These are phyloP conservation scores for Bryopsis sp. DNA, from an alignment of 139 green algal species.

Conservation along the genomic window DNA sequence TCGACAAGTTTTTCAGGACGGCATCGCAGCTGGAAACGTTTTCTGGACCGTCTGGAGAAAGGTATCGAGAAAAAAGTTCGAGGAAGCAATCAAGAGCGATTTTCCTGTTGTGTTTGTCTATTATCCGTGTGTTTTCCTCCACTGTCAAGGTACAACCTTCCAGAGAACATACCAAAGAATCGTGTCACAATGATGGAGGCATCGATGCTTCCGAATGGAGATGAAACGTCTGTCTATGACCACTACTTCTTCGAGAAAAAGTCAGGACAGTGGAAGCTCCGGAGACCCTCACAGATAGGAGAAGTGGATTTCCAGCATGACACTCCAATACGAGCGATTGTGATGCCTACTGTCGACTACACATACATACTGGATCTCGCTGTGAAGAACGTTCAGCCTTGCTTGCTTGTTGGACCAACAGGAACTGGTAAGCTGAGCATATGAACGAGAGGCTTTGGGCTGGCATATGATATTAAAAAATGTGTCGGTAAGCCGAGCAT, in stretches of 20 bases:
- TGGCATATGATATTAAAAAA: background rate
- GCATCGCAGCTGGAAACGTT: no score
- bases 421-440: constrained; percentile 38
- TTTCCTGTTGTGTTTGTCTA: no score
- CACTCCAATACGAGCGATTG: no score
- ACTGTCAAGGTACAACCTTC: constrained; percentile 29
- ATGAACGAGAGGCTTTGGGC: background rate
- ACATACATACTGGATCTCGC: no score
- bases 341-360: constrained; percentile 54
- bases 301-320: constrained; percentile 19
- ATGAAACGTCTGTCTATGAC: no score
- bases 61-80: no score
- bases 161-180: constrained; percentile 38
- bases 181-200: constrained; percentile 25
- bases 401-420: constrained; percentile 43
- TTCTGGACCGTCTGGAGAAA: no score
- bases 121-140: background rate
- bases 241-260: constrained; percentile 33
- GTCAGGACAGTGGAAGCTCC: constrained; percentile 29
- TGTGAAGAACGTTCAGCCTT: no score
- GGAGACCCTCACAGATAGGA: constrained; percentile 30
- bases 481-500: no score
- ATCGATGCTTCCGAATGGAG: constrained; percentile 35
- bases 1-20: no score
- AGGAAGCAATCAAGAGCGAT: no score